Evolutionary conservation across 2,329 filamentous ascomycete species (phyloP).

Genomic region (Xylariales sp.): DNA sequence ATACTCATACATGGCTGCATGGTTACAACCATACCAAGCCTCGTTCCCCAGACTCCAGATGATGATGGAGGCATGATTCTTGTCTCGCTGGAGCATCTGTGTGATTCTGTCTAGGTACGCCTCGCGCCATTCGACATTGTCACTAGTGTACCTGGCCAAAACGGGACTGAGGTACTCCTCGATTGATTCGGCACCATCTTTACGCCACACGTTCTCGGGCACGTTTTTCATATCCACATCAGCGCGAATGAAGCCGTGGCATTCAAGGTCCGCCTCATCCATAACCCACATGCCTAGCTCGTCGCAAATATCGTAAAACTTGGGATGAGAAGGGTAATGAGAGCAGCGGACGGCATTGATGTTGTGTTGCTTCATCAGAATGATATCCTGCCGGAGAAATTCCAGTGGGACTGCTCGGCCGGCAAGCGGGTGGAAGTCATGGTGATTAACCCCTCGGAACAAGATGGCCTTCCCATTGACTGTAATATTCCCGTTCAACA

Average conservation of each 20-base stretch:
- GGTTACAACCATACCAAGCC: background rate
- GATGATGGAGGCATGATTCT: background rate
- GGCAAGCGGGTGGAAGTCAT: background rate
- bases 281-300: background rate
- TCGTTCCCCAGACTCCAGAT: background rate
- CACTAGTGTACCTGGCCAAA: background rate
- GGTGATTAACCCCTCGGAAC: background rate
- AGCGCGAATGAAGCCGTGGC: background rate
- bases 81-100: background rate
- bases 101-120: background rate
- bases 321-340: background rate
- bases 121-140: background rate
- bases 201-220: too few relatives aligned
- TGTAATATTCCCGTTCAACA: background rate
- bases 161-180: background rate
- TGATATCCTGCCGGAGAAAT: background rate
- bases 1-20: background rate
- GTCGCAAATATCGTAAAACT: background rate
- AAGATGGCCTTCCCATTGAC: background rate
- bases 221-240: background rate
- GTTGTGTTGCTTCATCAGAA: background rate
- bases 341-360: background rate
- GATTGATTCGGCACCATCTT: background rate
- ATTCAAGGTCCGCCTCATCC: background rate
- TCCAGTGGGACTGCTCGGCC: background rate